phyloP scores from a whole-genome alignment of 108 stramenopile genomes.

The Cyclotella cryptica region DNA sequence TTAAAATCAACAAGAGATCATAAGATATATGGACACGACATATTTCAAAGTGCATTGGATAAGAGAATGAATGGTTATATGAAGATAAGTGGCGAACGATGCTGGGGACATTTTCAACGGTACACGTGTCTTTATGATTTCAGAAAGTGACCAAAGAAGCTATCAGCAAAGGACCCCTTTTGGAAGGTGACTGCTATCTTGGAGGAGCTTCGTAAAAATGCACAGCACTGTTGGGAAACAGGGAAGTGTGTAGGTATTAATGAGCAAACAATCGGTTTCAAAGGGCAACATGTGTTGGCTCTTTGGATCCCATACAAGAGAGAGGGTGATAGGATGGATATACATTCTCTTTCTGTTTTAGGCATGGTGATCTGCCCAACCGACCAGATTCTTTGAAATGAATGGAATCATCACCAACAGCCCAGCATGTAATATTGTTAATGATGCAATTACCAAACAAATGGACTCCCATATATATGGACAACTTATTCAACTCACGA shows the following conservation, averaged over 20 bases:
- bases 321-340: constrained; percentile 38
- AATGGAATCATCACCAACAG: constrained; percentile 17
- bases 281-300: constrained; percentile 26
- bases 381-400: no score
- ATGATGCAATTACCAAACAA: constrained; percentile 9
- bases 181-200: constrained; percentile 19
- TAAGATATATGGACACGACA: not conserved
- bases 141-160: not conserved
- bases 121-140: constrained; percentile 14
- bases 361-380: no score
- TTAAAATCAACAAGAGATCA: not conserved
- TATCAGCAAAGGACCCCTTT: constrained; percentile 1
- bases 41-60: not conserved
- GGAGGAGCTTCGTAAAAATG: not conserved
- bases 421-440: constrained; percentile 7
- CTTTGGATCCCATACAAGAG: constrained; percentile 37
- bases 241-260: constrained; percentile 33
- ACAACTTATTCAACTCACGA: constrained; percentile 19
- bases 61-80: not conserved
- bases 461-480: constrained; percentile 24
- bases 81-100: not conserved
- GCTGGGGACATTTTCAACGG: not conserved
- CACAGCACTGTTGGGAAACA: constrained; percentile 10
- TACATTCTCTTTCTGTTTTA: constrained; percentile 23
- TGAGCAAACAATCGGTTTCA: constrained; percentile 44